These are phyloP conservation scores for Stachybotrys chartarum DNA, from an alignment of 2,329 filamentous ascomycete genomes.

Conservation along the genomic window DNA sequence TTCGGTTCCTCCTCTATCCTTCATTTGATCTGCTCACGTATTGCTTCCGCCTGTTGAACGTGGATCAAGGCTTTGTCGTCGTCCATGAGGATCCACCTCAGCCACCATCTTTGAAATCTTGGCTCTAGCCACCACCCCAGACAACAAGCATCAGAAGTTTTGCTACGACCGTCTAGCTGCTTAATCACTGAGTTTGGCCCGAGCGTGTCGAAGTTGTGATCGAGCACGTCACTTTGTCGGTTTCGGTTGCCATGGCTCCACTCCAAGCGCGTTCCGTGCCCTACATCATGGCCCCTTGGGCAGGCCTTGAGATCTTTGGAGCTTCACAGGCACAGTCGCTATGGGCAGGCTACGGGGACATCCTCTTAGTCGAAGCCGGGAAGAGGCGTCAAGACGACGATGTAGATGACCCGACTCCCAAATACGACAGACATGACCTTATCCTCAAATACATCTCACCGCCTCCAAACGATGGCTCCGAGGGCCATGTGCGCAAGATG, in stretches of 20 bases:
- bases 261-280: conserved; percentile 24
- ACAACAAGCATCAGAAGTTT: too few relatives aligned
- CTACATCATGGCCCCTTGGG: conserved; percentile 29
- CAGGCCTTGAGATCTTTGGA: conserved; percentile 31
- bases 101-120: too few relatives aligned
- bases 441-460: conserved; percentile 56
- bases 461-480: conserved; percentile 29
- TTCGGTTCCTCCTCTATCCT: too few relatives aligned
- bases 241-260: not conserved
- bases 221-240: too few relatives aligned
- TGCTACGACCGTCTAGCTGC: too few relatives aligned
- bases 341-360: conserved; percentile 48
- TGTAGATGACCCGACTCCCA: not conserved
- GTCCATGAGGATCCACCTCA: too few relatives aligned
- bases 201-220: too few relatives aligned
- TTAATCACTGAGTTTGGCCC: too few relatives aligned
- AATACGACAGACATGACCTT: conserved; percentile 25
- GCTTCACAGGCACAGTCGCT: conserved; percentile 32
- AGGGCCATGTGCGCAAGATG: conserved; percentile 59
- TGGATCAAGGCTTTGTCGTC: too few relatives aligned
- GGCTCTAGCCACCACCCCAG: too few relatives aligned
- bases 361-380: conserved; percentile 41
- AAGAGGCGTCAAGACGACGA: conserved; percentile 7
- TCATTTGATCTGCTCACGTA: too few relatives aligned
- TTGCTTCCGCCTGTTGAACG: too few relatives aligned